These are phyloP conservation scores for Candida oleophila DNA, from an alignment of 805 yeast species.

Conservation along the genomic window DNA sequence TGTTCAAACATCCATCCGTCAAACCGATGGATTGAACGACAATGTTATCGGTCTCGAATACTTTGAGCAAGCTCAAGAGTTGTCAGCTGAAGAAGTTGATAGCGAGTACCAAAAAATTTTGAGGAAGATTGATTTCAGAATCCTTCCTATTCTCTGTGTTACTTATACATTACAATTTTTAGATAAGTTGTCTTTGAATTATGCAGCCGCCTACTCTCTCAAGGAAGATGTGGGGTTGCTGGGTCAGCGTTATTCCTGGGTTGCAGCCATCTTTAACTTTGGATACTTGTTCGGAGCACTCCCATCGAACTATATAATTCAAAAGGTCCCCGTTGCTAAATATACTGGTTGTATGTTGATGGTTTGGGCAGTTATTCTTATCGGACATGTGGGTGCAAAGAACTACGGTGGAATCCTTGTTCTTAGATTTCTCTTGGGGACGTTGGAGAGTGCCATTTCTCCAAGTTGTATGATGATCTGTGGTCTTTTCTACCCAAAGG, in stretches of 20 bases:
- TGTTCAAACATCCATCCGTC: conserved; percentile 5
- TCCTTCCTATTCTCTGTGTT: conserved; percentile 27
- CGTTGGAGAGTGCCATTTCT: conserved; percentile 33
- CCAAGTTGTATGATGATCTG: conserved; percentile 35
- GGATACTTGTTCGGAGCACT: conserved; percentile 21
- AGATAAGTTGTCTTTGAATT: conserved; percentile 24
- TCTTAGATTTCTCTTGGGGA: conserved; percentile 32
- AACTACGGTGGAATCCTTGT: conserved; percentile 33
- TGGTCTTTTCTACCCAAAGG: conserved; percentile 29
- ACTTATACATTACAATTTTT: conserved; percentile 25
- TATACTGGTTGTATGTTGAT: conserved; percentile 15
- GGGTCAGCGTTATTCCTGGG: conserved; percentile 25
- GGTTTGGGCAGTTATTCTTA: conserved; percentile 20
- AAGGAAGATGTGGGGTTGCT: conserved; percentile 19
- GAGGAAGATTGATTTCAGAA: conserved; percentile 31
- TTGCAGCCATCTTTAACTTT: conserved; percentile 27
- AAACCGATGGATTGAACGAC: conserved; percentile 4
- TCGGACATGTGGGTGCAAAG: conserved; percentile 28
- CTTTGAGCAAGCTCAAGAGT: conserved; percentile 25
- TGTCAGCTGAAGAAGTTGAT: conserved; percentile 27
- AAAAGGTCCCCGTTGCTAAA: conserved; percentile 18
- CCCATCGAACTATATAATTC: conserved; percentile 17
- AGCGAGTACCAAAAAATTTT: conserved; percentile 20
- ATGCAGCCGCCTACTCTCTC: conserved; percentile 21
- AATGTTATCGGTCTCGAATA: conserved; percentile 22